Base-by-base conservation (phyloP, 23 red algal species). In the Pyropia haitanensis region DNA sequence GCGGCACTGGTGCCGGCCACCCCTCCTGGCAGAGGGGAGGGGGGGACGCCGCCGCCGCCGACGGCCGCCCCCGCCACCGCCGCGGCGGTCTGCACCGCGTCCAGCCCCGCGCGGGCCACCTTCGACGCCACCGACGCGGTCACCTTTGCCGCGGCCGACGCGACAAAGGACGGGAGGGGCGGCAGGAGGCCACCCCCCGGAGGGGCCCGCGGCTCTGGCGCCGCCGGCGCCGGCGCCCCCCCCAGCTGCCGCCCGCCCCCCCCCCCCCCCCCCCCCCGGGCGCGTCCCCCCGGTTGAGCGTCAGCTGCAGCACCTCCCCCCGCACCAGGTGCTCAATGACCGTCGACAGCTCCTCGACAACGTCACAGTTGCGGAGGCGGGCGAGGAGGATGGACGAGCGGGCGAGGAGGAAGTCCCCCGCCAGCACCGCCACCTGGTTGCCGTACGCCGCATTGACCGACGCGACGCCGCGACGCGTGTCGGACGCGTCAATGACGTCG, bases 271-370 rank as follows among this genome's bases (percentile, higher is more conserved):
- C 20, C 27, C 8, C 33, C 9, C 20, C 27, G 12, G 22, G 17
- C 19, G 17, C 18, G 17, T 16, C 16, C 44, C 74, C 26, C 52
- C 58, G 18, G 39, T 46, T 46, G 39, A n/a, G 28, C n/a, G 51
- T 33, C 80, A 98, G 58, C 55, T 98, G 94, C 32, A 98, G 73
- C 32, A 98, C 85, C 58, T 98, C 94, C 46, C 94, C 94, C 18
- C 83, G 75, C 9, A 98, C 94, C 13, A 98, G 70, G 57, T 98
- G 86, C 48, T 98, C 94, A 56, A 98, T 98, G 3, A 98, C 94
- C 31, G 69, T 89, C 17, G 91, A 96, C 6, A 96, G 81, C 21
- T 90, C 32, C 71, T 85, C 84, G 13, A 98, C 94, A 0, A 98
- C 94, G 24, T 98, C 94, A 51, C 94, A 98, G 60, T 98, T 76